Evolutionary conservation across 495 filamentous ascomycete species (phyloP).

Genomic region (Penicillium arizonense): DNA sequence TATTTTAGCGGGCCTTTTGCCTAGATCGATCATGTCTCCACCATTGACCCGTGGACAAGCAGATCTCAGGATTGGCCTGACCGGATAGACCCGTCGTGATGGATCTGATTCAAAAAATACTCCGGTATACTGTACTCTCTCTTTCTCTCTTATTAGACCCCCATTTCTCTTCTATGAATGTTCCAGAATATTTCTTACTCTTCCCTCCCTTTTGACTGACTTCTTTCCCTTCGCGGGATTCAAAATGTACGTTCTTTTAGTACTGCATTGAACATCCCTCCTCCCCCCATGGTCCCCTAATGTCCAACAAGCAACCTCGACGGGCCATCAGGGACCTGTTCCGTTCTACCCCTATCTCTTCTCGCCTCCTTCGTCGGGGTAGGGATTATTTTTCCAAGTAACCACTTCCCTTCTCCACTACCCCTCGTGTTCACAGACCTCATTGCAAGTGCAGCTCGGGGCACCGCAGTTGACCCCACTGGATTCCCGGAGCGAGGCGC

Average conservation of each 20-base stretch:
- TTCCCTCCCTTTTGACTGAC: slow-evolving; percentile 9
- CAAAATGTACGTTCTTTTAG: too few relatives aligned
- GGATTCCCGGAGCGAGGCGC: slow-evolving; percentile 2
- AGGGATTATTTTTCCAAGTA: slow-evolving; percentile 44
- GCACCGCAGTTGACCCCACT: slow-evolving; percentile 7
- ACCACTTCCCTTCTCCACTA: slow-evolving; percentile 13
- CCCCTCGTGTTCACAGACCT: neutral
- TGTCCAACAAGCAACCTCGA: slow-evolving; percentile 41
- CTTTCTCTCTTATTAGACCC: slow-evolving; percentile 7
- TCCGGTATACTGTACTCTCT: slow-evolving; percentile 19
- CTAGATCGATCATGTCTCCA: slow-evolving; percentile 28
- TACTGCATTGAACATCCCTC: neutral
- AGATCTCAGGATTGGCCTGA: slow-evolving; percentile 29
- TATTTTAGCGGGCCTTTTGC: neutral
- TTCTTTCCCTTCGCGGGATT: neutral
- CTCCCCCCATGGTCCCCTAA: slow-evolving; percentile 28
- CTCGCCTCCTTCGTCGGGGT: slow-evolving; percentile 36
- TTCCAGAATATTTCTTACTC: slow-evolving; percentile 26
- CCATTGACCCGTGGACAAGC: slow-evolving; percentile 18
- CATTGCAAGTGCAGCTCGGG: neutral
- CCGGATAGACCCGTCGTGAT: slow-evolving; percentile 34
- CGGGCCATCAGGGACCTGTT: slow-evolving; percentile 36
- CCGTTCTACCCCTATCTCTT: slow-evolving; percentile 32
- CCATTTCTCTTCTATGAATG: slow-evolving; percentile 17
- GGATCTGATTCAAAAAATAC: slow-evolving; percentile 28